phyloP scores from a whole-genome alignment of 495 filamentous ascomycete genomes.

The Astrocystis sublimbata region DNA sequence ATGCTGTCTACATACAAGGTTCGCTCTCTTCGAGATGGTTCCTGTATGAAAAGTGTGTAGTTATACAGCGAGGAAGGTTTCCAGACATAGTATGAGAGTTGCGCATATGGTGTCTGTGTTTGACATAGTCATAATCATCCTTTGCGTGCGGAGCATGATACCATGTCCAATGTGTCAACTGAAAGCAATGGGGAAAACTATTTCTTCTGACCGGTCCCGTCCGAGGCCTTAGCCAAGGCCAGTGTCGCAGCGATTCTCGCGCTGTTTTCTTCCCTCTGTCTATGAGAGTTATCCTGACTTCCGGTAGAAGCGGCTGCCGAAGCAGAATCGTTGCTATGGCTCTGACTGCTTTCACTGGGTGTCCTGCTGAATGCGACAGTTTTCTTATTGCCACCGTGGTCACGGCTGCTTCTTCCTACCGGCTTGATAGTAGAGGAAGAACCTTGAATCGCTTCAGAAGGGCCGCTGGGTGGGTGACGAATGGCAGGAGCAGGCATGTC shows the following conservation, averaged over 20 bases:
- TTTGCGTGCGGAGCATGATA: too few relatives aligned
- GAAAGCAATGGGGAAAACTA: neutral
- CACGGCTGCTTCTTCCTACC: neutral
- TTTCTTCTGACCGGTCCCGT: neutral
- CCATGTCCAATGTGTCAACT: neutral
- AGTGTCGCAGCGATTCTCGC: constrained; percentile 8
- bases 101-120: too few relatives aligned
- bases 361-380: neutral
- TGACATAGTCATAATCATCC: too few relatives aligned
- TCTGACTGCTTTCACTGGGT: neutral
- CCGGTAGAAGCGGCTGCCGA: neutral
- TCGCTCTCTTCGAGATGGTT: too few relatives aligned
- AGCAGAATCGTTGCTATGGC: neutral
- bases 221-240: neutral
- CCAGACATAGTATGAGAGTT: too few relatives aligned
- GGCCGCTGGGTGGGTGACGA: neutral
- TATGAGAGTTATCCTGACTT: neutral
- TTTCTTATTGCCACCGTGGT: neutral
- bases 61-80: too few relatives aligned
- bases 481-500: neutral
- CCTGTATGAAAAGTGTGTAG: too few relatives aligned
- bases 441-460: neutral
- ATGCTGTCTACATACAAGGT: too few relatives aligned
- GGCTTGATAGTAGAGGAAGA: neutral
- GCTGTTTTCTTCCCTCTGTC: neutral